Percentiles rank a stretch among this genome's conserved stretches.
Evolutionary conservation across 305 asterid species (phyloP).

Genomic region (Fraxinus dipetala): DNA sequence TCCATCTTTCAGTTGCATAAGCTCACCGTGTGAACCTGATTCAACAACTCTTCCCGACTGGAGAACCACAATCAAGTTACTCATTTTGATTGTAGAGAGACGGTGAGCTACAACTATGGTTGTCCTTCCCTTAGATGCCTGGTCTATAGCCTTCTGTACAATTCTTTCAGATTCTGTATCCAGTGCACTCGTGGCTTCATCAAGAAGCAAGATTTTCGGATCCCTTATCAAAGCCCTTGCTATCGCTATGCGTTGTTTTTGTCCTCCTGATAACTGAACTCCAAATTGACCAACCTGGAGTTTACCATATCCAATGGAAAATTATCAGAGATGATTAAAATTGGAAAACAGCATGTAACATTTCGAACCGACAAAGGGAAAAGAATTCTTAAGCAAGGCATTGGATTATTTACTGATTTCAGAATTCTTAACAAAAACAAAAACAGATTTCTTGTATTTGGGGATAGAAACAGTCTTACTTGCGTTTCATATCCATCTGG

Average conservation of each 20-base stretch:
- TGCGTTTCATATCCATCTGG: slow-evolving; percentile 71
- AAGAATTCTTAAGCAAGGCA: not conserved
- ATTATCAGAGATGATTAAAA: not conserved
- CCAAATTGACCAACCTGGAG: slow-evolving; percentile 74
- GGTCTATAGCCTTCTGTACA: slow-evolving; percentile 64
- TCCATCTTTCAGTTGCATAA: slow-evolving; percentile 46
- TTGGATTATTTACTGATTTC: not conserved
- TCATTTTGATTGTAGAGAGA: slow-evolving; percentile 58
- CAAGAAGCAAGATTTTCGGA: slow-evolving; percentile 67
- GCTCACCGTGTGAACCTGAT: slow-evolving; percentile 67
- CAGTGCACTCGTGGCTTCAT: slow-evolving; percentile 77
- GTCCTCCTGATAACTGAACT: slow-evolving; percentile 76
- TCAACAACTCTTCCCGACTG: slow-evolving; percentile 54
- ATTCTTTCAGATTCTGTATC: slow-evolving; percentile 61
- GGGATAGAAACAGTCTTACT: slow-evolving; percentile 33
- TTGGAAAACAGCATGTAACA: not conserved
- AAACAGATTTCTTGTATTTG: not conserved
- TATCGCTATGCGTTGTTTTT: slow-evolving; percentile 77
- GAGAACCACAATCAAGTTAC: slow-evolving; percentile 50
- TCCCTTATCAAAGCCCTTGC: slow-evolving; percentile 69
- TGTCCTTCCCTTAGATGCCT: slow-evolving; percentile 65
- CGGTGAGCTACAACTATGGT: slow-evolving; percentile 68
- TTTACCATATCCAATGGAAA: slow-evolving; percentile 14
- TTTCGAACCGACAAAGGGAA: not conserved
- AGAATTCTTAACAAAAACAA: not conserved